Base-by-base conservation (phyloP, 2,329 filamentous ascomycete species). In the Leptodontidium sp. region DNA sequence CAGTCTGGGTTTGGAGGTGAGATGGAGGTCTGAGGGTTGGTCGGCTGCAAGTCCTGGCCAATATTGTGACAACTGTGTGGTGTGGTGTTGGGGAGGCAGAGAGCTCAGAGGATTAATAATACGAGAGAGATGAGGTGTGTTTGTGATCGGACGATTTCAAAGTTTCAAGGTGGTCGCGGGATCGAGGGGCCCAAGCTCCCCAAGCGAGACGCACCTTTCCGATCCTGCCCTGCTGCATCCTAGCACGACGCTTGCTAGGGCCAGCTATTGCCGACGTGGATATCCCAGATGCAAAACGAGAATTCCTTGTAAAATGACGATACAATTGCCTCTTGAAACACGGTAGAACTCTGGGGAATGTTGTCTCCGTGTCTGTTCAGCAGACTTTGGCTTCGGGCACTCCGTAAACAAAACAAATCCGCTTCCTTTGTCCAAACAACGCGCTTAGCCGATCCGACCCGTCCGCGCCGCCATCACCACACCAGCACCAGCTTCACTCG, bases 131-230 rank as follows among this genome's bases (percentile, higher is more conserved):
- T 58, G 53, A 38, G 32, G 32, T 40, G 1, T 38, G 32, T 58
- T 21, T 24, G 32, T 21, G n/a, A 24, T 38, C 32, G 12, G 53
- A 40, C 53, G 29, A 24, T 58, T 38, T 17, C 9, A 24, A 58
- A 38, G 32, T 38, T 24, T 40, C 32, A 40, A 21, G 53, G 53
- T 58, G 53, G 32, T 58, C n/a, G 53, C 32, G 15, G 32, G 17
- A 12, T 21, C 2, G 17, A 24, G 15, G 32, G 53, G 53, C 32
- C 53, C 53, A 40, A 58, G 53, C 53, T 58, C 32, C 32, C 32
- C 12, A 58, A 58, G 53, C 53, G 53, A 58, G 53, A 57, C 53
- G 53, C 53, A 38, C 32, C 26, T 55, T 55, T 35, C 52, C 52
- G 29, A 55, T 55, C 52, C 32, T 38, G 26, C 3, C 52, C 32